Evolutionary conservation across 805 yeast species (phyloP).

Genomic region (Candida taoyuanica): DNA sequence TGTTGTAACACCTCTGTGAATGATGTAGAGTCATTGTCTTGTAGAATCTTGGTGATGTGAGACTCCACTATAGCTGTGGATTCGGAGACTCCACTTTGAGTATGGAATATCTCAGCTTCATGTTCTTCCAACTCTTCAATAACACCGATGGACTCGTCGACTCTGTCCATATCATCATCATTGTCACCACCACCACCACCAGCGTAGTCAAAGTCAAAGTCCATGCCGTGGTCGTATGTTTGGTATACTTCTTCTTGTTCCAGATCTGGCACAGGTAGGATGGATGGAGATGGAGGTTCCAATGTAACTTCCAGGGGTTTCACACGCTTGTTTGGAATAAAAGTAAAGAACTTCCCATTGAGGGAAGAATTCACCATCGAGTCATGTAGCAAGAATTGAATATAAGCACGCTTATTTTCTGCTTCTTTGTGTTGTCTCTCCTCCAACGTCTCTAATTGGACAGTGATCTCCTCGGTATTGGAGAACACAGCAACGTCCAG

Average conservation of each 20-base stretch:
- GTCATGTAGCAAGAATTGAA: conserved; percentile 16
- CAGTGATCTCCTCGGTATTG: conserved; percentile 13
- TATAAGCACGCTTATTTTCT: conserved; percentile 17
- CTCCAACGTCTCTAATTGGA: not conserved
- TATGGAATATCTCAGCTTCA: conserved; percentile 18
- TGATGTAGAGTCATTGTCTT: conserved; percentile 16
- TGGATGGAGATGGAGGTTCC: conserved; percentile 8
- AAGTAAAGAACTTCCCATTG: conserved; percentile 12
- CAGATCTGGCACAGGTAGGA: conserved; percentile 22
- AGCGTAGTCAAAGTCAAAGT: conserved; percentile 37
- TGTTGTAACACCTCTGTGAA: conserved; percentile 38
- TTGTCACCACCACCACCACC: conserved; percentile 1
- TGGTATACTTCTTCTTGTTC: conserved; percentile 3
- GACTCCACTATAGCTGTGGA: conserved; percentile 45
- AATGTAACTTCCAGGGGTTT: conserved; percentile 15
- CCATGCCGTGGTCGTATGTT: conserved; percentile 4
- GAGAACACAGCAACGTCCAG: conserved; percentile 21
- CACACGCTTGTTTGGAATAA: conserved; percentile 20
- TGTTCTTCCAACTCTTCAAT: conserved; percentile 21
- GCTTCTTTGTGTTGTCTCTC: not conserved
- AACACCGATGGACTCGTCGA: conserved; percentile 5
- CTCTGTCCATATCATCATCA: conserved; percentile 8
- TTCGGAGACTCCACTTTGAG: conserved; percentile 35
- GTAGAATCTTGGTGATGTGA: conserved; percentile 6
- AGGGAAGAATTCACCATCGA: too few species aligned